Evolutionary conservation across 2,329 filamentous ascomycete species (phyloP), one percentile per base, ranked within the genome.

Genomic region (Hortaea werneckii): DNA sequence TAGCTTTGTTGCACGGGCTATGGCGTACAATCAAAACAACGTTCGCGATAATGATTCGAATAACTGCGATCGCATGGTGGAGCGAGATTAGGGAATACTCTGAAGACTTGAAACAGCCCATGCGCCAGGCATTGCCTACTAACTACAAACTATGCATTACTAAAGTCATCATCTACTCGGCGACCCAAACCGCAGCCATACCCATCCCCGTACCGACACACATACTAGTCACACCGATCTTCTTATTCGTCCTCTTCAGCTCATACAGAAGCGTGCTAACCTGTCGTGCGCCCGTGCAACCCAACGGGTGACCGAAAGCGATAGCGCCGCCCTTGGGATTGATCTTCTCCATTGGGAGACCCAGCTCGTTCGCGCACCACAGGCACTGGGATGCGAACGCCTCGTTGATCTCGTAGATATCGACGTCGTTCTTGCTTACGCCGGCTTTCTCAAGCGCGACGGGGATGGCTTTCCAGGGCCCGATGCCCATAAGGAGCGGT

Each of bases 321-420:
- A 53, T 53, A 13, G 50, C 50, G 10, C 50, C 46, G 26, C 49
- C 49, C 92, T 77, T 95, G 59, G 90, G 90, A 73, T 96, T 96
- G 63, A 98, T 81, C 78, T 95, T 96, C 54, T 86, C 82, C 50
- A 75, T 64, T 44, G 87, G 85, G 28, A 98, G 70, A 39, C 83
- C 83, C 20, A 98, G 78, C 74, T 95, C 82, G 60, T 92, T 86
- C 53, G 86, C 80, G 67, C 88, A 95, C 85, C 85, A 96, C 55
- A 96, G 68, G 67, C 87, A 95, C 76, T 96, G 90, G 53, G 80
- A 86, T 29, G 92, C 92, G 67, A 98, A 98, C 1, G 92, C 92
- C 78, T 98, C 92, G 74, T 98, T 98, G 77, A 98, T 95, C 78
- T 98, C 92, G 62, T 79, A 96, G 62, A 96, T 90, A 65, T 96